Evolutionary conservation across 108 stramenopile species (phyloP).

Genomic region (Nitzschia sp.): DNA sequence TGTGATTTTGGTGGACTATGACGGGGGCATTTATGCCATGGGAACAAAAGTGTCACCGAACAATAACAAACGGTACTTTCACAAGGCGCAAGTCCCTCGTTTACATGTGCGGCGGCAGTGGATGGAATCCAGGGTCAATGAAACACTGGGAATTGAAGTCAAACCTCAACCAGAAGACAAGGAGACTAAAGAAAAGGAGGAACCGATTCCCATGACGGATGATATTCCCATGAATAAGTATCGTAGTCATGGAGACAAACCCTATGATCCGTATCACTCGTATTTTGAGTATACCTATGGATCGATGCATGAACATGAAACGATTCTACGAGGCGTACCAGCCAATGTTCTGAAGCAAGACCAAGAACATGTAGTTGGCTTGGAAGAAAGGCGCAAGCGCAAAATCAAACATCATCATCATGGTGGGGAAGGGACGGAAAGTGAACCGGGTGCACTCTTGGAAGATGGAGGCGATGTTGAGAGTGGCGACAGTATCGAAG

Average conservation of each 20-base stretch:
- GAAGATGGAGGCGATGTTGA: conserved; percentile 9
- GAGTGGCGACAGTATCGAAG: too few species aligned
- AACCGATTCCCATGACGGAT: conserved; percentile 12
- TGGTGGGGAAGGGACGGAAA: background rate
- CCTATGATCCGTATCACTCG: conserved; percentile 80
- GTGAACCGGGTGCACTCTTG: conserved; percentile 8
- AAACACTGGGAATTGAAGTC: conserved; percentile 48
- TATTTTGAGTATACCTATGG: conserved; percentile 66
- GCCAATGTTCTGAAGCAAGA: conserved; percentile 71
- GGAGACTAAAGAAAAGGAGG: conserved; percentile 36
- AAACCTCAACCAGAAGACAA: conserved; percentile 34
- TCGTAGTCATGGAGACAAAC: conserved; percentile 34
- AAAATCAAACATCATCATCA: conserved; percentile 1
- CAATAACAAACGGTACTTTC: conserved; percentile 52
- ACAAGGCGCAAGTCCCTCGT: conserved; percentile 63
- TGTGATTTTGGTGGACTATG: conserved; percentile 75
- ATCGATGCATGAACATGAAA: conserved; percentile 39
- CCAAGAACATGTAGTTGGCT: conserved; percentile 37
- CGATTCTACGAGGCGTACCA: conserved; percentile 55
- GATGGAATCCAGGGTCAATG: conserved; percentile 64
- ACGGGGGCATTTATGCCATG: conserved; percentile 72
- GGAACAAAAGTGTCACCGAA: conserved; percentile 52
- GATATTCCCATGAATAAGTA: conserved; percentile 14
- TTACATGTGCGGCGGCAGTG: conserved; percentile 70
- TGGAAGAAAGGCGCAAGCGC: conserved; percentile 56